These are phyloP conservation scores for Neurospora sp. DNA, from an alignment of 495 filamentous ascomycete genomes.

Conservation along the genomic window DNA sequence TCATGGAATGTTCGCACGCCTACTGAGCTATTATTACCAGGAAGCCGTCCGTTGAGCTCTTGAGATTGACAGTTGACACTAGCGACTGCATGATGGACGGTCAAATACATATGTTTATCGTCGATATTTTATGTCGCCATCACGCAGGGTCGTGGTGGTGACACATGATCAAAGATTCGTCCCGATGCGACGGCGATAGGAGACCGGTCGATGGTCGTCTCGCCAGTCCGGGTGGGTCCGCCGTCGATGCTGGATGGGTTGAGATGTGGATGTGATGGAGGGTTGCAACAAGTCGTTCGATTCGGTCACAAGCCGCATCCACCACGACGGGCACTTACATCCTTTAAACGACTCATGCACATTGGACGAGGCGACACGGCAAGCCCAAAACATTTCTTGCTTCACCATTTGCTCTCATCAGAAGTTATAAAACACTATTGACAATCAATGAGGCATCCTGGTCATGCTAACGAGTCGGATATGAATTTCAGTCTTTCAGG, in stretches of 20 bases:
- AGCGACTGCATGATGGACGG: not conserved
- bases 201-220: not conserved
- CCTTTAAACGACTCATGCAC: not conserved
- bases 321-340: not conserved
- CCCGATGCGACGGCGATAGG: not conserved
- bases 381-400: not conserved
- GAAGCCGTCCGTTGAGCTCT: not conserved
- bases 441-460: not conserved
- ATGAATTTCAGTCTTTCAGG: not conserved
- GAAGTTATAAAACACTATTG: not conserved
- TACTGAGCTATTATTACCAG: not conserved
- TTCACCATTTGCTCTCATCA: not conserved
- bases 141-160: not conserved
- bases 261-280: not conserved
- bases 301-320: not conserved
- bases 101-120: not conserved
- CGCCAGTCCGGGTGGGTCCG: not conserved
- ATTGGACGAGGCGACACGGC: not conserved
- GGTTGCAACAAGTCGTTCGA: not conserved
- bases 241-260: not conserved
- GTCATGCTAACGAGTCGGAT: not conserved
- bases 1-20: not conserved
- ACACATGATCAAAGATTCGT: not conserved
- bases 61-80: not conserved
- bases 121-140: not conserved